Evolutionary conservation across 2,329 filamentous ascomycete genomes (phyloP), one percentile per base, ranked within the genome.

Genomic region (Aspergillus neotritici): DNA sequence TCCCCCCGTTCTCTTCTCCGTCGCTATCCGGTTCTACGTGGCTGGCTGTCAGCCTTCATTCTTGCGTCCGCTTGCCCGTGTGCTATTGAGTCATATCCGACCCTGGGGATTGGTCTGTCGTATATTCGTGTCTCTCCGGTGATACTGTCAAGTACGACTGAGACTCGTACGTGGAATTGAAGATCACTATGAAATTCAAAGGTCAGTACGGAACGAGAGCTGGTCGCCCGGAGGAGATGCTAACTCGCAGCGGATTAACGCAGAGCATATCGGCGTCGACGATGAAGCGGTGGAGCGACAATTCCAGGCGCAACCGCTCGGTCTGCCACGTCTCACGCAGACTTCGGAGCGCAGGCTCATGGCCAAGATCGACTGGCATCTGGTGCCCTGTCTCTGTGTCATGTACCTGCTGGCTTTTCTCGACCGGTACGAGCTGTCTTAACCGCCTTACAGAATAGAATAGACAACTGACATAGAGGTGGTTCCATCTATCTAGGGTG

Each of bases 301-400:
- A 14, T 8, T 48, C 17, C 41, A 47, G 12, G 41, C 50, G 21
- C 41, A 45, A 13, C 37, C 49, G 12, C 43, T 42, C 4, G 61
- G 58, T 9, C 54, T 62, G n/a, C 61, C 61, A 30, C 49, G 47
- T 17, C 62, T 69, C 37, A 62, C 55, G 7, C 53, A 46, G 11
- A 71, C 66, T 6, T 70, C 65, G 1, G 83, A 88, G 68, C 71
- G 74, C 51, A 77, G 72, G 55, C 72, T 91, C 46, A 76, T 87
- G 69, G 66, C 74, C 48, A 84, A 82, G 65, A 82, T 90, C 58
- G 86, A 90, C 62, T 62, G 81, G 51, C 80, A 78, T 52, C 74
- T 91, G 40, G 71, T 91, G 40, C 86, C 86, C 0, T 84, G 84
- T 52, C 71, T 91, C 41, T 84, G 79, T 60, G 71, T 89, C 47